These are phyloP conservation scores for Cornus controversa DNA, from an alignment of 148 eudicot species.

Conservation along the genomic window DNA sequence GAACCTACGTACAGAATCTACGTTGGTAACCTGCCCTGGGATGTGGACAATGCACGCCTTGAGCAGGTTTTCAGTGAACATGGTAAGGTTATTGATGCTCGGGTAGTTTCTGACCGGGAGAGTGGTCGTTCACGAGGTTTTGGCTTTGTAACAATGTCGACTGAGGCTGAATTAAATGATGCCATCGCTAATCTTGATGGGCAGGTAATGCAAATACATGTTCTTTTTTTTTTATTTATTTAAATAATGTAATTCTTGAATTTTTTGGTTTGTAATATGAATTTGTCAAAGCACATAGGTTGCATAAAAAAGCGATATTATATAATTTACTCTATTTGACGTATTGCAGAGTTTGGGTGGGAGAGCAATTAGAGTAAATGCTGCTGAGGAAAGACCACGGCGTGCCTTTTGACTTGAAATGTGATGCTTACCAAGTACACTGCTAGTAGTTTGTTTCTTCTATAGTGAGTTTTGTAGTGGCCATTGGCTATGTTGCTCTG, in stretches of 20 bases:
- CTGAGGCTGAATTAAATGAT: conserved; percentile 70
- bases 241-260: background rate
- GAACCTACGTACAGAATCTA: conserved; percentile 59
- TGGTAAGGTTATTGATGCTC: conserved; percentile 63
- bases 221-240: background rate
- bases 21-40: conserved; percentile 94
- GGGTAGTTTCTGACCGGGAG: conserved; percentile 75
- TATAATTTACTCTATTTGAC: background rate
- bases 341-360: conserved; percentile 47
- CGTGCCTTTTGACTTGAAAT: conserved; percentile 27
- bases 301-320: background rate
- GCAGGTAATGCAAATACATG: conserved; percentile 47
- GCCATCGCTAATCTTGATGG: conserved; percentile 82
- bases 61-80: conserved; percentile 73
- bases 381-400: conserved; percentile 49
- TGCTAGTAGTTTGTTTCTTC: background rate
- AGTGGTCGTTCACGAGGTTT: conserved; percentile 86
- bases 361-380: conserved; percentile 46
- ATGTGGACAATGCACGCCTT: conserved; percentile 61
- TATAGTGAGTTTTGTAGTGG: background rate
- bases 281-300: background rate
- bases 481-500: background rate
- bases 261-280: background rate
- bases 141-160: conserved; percentile 79
- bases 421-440: background rate